A percentile compares a stretch with the other conserved stretches of the same genome.
Conservation (phyloP, 371 early-diverging fungal species). For the Rhizopus delemar region DNA sequence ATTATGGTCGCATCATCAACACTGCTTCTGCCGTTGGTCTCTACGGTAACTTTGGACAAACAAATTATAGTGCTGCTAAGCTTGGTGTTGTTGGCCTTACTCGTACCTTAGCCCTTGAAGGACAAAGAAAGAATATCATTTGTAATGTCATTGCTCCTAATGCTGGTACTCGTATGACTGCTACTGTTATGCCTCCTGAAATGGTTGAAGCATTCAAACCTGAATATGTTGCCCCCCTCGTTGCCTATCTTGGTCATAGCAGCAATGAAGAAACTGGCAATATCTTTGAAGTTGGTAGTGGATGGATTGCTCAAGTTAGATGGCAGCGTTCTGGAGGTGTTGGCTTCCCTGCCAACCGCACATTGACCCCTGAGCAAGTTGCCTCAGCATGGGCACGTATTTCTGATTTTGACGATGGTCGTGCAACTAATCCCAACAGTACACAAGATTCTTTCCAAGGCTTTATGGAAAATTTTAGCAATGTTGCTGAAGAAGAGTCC, state of each 20-base stretch:
- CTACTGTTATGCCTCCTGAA: constrained; percentile 93
- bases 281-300: constrained; percentile 93
- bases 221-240: constrained; percentile 94
- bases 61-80: constrained; percentile 96
- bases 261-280: constrained; percentile 80
- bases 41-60: constrained; percentile 99
- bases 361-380: constrained; percentile 85
- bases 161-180: constrained; percentile 98
- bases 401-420: constrained; percentile 91
- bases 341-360: constrained; percentile 88
- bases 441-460: constrained; percentile 83
- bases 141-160: constrained; percentile 95
- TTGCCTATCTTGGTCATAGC: constrained; percentile 90
- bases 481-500: constrained; percentile 38
- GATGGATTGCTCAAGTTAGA: constrained; percentile 89
- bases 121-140: constrained; percentile 87
- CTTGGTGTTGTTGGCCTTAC: constrained; percentile 90
- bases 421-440: constrained; percentile 79
- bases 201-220: constrained; percentile 95
- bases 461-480: constrained; percentile 79
- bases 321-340: constrained; percentile 92
- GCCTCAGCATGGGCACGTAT: constrained; percentile 69
- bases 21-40: constrained; percentile 95
- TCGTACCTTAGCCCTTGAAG: constrained; percentile 92
- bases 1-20: constrained; percentile 87